Evolutionary conservation across 495 filamentous ascomycete species (phyloP).

Genomic region (Trichoderma parareesei): DNA sequence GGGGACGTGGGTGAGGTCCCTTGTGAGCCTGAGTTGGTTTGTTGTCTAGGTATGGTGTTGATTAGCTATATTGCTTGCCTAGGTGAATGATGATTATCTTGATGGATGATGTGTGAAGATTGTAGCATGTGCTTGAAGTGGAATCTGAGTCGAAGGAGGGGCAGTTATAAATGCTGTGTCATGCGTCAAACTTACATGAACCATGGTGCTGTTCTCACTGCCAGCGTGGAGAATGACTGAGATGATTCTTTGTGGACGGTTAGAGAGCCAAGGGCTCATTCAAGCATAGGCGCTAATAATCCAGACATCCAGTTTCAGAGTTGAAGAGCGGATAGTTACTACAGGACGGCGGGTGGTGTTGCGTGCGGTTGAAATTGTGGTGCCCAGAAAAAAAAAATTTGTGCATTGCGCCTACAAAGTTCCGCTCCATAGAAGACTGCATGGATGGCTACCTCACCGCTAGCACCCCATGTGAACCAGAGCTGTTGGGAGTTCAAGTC

Average conservation of each 20-base stretch:
- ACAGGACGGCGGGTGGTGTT: background rate
- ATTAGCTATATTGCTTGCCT: conserved; percentile 8
- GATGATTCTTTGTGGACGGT: background rate
- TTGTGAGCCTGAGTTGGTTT: conserved; percentile 18
- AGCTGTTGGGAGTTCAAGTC: background rate
- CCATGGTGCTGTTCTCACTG: background rate
- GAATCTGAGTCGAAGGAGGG: background rate
- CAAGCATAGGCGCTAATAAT: background rate
- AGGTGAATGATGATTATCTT: background rate
- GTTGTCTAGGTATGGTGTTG: conserved; percentile 7
- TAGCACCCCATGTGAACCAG: background rate
- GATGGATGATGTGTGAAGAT: background rate
- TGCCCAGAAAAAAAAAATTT: conserved; percentile 2
- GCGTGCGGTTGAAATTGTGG: background rate
- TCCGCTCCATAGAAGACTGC: too few relatives aligned
- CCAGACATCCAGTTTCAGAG: background rate
- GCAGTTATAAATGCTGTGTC: background rate
- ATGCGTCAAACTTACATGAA: background rate
- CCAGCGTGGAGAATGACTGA: background rate
- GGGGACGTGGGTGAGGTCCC: conserved; percentile 39
- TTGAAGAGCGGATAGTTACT: background rate
- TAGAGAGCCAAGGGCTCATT: background rate
- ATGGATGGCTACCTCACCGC: background rate
- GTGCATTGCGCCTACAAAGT: background rate
- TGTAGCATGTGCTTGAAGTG: too few relatives aligned